Evolutionary conservation across 495 filamentous ascomycete species (phyloP).

Genomic region (Penicillium herquei): DNA sequence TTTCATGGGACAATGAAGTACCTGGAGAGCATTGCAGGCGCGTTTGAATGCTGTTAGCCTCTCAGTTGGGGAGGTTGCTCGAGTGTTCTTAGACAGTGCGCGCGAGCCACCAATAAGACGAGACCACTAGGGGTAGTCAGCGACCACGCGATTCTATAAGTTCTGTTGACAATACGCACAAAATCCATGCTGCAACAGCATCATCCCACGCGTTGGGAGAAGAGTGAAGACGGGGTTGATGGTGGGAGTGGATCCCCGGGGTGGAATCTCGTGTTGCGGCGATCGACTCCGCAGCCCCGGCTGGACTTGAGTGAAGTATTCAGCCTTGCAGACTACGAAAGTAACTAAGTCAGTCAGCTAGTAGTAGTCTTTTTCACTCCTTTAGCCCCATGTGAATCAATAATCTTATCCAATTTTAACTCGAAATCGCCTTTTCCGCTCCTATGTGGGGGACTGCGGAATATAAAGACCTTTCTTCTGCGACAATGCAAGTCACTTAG

Average conservation of each 20-base stretch:
- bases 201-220: slow-evolving; percentile 24
- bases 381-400: too few relatives aligned
- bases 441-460: too few relatives aligned
- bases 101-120: slow-evolving; percentile 82
- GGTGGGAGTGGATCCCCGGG: slow-evolving; percentile 25
- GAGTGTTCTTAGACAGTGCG: slow-evolving; percentile 59
- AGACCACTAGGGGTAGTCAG: slow-evolving; percentile 64
- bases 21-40: slow-evolving; percentile 80
- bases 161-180: slow-evolving; percentile 23
- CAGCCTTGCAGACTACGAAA: too few relatives aligned
- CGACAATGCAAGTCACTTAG: too few relatives aligned
- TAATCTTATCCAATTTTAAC: too few relatives aligned
- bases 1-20: slow-evolving; percentile 32
- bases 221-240: slow-evolving; percentile 18
- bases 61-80: slow-evolving; percentile 74
- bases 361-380: too few relatives aligned
- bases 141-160: neutral
- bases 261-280: slow-evolving; percentile 17
- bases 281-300: slow-evolving; percentile 11
- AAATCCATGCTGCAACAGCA: slow-evolving; percentile 43
- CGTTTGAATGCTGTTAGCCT: slow-evolving; percentile 88
- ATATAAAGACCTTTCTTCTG: too few relatives aligned
- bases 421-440: too few relatives aligned
- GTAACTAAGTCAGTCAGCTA: too few relatives aligned
- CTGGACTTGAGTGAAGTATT: too few relatives aligned